Evolutionary conservation across 1,284 basidiomycete species (phyloP).

Genomic region (Cutaneotrichosporon cavernicola): DNA sequence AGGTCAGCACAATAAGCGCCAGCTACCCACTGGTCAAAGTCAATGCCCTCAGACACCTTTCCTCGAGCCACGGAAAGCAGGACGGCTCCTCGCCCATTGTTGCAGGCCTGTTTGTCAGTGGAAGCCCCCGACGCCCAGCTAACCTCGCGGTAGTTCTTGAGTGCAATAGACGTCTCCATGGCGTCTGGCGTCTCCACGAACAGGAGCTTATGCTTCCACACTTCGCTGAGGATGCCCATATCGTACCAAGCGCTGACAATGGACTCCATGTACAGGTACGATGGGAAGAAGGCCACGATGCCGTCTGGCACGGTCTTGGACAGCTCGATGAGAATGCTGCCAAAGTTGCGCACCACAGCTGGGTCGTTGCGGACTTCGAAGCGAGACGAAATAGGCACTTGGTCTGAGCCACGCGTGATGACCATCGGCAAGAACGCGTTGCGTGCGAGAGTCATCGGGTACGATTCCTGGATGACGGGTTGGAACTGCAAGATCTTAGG

Average conservation of each 20-base stretch:
- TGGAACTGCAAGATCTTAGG: slow-evolving; percentile 99
- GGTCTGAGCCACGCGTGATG: slow-evolving; percentile 96
- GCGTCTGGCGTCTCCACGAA: slow-evolving; percentile 99
- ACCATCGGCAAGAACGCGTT: slow-evolving; percentile 98
- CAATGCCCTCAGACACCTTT: slow-evolving; percentile 99
- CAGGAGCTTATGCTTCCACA: slow-evolving; percentile 99
- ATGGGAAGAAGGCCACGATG: slow-evolving; percentile 99
- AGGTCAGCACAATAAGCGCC: slow-evolving; percentile 4
- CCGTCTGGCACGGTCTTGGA: slow-evolving; percentile 97
- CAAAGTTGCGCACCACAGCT: slow-evolving; percentile 97
- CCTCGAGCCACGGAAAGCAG: slow-evolving; percentile 95
- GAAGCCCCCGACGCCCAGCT: slow-evolving; percentile 31
- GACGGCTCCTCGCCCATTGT: slow-evolving; percentile 97
- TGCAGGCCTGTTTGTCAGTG: slow-evolving; percentile 71
- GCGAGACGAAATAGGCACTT: slow-evolving; percentile 97
- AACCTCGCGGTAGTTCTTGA: slow-evolving; percentile 95
- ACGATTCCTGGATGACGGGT: slow-evolving; percentile 94
- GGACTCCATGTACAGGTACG: slow-evolving; percentile 99
- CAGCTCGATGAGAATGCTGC: slow-evolving; percentile 96
- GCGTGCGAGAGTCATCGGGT: slow-evolving; percentile 95
- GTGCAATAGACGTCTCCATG: slow-evolving; percentile 95
- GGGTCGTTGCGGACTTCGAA: slow-evolving; percentile 99
- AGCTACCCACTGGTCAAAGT: slow-evolving; percentile 79
- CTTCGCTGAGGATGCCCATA: slow-evolving; percentile 99
- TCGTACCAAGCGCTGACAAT: slow-evolving; percentile 99